Conservation (phyloP, 306 rosid species). For the Cicer arietinum region DNA sequence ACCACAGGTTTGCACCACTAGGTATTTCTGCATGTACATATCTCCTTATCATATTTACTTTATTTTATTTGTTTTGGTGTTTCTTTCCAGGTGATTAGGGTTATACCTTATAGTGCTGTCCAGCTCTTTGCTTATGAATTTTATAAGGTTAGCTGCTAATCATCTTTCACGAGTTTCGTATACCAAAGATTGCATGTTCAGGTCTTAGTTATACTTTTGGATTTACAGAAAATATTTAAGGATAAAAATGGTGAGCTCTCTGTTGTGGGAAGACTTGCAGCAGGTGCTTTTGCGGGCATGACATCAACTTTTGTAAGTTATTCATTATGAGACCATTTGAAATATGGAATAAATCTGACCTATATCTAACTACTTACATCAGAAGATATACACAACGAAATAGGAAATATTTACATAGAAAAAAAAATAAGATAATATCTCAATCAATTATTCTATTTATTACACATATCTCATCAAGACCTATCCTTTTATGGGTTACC, state of each 20-base stretch:
- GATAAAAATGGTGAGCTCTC: slow-evolving; percentile 80
- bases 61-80: slow-evolving; percentile 47
- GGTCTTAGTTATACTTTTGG: slow-evolving; percentile 40
- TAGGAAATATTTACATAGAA: no score
- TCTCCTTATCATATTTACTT: slow-evolving; percentile 30
- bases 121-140: slow-evolving; percentile 91
- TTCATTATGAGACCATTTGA: slow-evolving; percentile 7
- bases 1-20: slow-evolving; percentile 74
- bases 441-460: no score
- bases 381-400: no score
- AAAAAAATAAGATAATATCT: no score
- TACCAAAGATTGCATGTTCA: slow-evolving; percentile 21
- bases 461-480: no score
- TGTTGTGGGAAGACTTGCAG: slow-evolving; percentile 88
- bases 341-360: no score
- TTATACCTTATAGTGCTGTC: slow-evolving; percentile 94
- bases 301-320: slow-evolving; percentile 88
- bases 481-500: slow-evolving; percentile 14
- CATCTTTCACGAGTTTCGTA: slow-evolving; percentile 31
- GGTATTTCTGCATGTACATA: slow-evolving; percentile 27
- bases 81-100: slow-evolving; percentile 77
- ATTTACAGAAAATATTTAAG: slow-evolving; percentile 71
- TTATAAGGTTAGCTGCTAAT: slow-evolving; percentile 65
- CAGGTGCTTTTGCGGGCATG: slow-evolving; percentile 99
- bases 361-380: no score